Evolutionary conservation across 495 filamentous ascomycete genomes (phyloP), one percentile per base, ranked within the genome.

Genomic region (Podospora sp.): DNA sequence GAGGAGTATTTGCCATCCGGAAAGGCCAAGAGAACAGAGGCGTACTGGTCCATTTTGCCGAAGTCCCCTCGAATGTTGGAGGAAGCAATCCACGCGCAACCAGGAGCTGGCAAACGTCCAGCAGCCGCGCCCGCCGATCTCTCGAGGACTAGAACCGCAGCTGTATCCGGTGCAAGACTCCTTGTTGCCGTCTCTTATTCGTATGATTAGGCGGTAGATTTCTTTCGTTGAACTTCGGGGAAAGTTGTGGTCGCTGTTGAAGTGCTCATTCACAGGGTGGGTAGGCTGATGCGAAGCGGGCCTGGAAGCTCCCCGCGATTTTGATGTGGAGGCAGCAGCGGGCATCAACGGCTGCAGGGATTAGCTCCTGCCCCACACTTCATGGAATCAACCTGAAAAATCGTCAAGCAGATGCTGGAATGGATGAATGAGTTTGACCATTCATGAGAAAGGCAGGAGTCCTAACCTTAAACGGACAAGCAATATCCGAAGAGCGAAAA

Each of bases 1-100:
- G 63, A 46, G 63, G 68, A 58, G 50, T 68, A 20, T 27, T 65
- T 63, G 51, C 40, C 69, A 65, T 77, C 72, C 57, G 81, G 81
- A 67, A 82, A 83, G 50, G 76, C 71, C 57, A 80, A 70, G 20
- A 83, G 76, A 29, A 72, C 70, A 53, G 75, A 65, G 20, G 75
- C 79, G 63, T 69, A 67, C 51, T 74, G 71, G 40, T 82, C 78
- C 80, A 82, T 82, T 68, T 52, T 57, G 51, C n/a, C 9, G 18
- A 26, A 22, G 12, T 18, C 21, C 6, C 21, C 21, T 59, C 6
- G 20, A 9, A 2, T 6, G 52, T 55, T 16, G 9, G n/a, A n/a
- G 52, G 24, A 9, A 22, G 52, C 8, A 22, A 55, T 26, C 52
- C 21, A 2, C 24, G 52, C 52, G 52, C 20, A 7, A 26, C 20